phyloP scores from a whole-genome alignment of 257 asterid genomes.

The Datura wrightii region DNA sequence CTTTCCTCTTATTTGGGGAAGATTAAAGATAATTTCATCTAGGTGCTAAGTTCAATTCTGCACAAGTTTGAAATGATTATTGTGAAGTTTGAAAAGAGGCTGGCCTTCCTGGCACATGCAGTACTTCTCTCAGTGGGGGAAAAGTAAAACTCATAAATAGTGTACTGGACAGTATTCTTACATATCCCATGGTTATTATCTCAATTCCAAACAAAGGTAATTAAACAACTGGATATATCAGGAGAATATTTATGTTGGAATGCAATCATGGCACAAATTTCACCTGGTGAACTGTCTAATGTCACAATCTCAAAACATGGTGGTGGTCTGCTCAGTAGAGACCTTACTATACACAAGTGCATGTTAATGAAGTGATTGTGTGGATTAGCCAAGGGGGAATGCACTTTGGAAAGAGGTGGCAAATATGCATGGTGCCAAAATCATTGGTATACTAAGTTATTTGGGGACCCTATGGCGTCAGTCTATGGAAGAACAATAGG shows the following conservation, averaged over 20 bases:
- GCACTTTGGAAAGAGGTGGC: background rate
- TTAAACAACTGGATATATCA: background rate
- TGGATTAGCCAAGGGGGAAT: background rate
- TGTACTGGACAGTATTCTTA: background rate
- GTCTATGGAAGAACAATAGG: constrained; percentile 17
- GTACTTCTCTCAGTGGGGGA: too few relatives aligned
- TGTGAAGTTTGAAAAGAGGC: too few relatives aligned
- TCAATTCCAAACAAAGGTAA: background rate
- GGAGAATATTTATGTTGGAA: background rate
- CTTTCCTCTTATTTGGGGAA: too few relatives aligned
- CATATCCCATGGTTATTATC: background rate
- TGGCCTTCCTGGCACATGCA: too few relatives aligned
- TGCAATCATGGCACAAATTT: background rate
- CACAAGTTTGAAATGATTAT: too few relatives aligned
- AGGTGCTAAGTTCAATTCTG: too few relatives aligned
- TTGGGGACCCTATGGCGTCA: background rate
- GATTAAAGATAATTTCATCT: too few relatives aligned
- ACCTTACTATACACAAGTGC: background rate
- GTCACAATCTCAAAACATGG: background rate
- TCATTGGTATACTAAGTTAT: background rate
- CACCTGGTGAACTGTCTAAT: background rate
- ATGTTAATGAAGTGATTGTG: constrained; percentile 6
- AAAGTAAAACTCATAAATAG: too few relatives aligned
- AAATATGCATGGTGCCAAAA: background rate
- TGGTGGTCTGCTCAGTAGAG: background rate